Base-by-base conservation (phyloP, 1,284 basidiomycete species). In the Marasmius oreades region DNA sequence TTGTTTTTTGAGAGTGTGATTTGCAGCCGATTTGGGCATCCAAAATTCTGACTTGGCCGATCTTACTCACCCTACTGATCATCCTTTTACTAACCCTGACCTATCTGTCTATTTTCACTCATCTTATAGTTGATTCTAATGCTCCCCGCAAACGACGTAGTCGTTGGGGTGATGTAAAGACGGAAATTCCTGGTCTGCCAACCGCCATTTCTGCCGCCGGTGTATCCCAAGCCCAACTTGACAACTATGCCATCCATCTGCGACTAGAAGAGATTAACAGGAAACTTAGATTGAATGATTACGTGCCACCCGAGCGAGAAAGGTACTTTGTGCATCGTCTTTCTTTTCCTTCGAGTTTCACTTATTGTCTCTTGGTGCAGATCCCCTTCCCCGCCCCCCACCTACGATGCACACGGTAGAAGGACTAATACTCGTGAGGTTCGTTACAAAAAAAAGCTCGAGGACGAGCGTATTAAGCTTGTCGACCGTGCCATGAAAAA, bases 401-500 rank as follows among this genome's bases (percentile, higher is more conserved):
- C 93, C 1, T 99, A 99, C 69, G 97, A 99, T 73, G 85, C 86
- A 8, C 94, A 98, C 67, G 97, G 97, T 76, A 92, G 95, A 52
- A 86, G 97, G 67, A 98, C 94, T 54, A 99, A 99, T 74, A 99
- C 95, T 11, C 91, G 97, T 53, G 97, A 99, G 75, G 91, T 98
- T 51, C 91, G 97, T 55, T 99, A 99, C 75, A 88, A 92, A 61
- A 95, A 97, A 74, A 98, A 97, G 70, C 86, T 99, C 53, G 97
- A 99, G 74, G 95, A 98, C 61, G 97, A 99, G 72, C 91, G 95
- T 53, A 90, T 95, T 66, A 82, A 84, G 59, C 88, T 99, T 54
- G 92, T 99, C 57, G 97, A 99, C 67, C 87, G 90, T 44, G 95
- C 95, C 34, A 91, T 98, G 86, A 96, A 97, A 74, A 92, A 93